phyloP scores from a whole-genome alignment of 176 grass and related monocot genomes.

The Dendrocalamus sinicus region DNA sequence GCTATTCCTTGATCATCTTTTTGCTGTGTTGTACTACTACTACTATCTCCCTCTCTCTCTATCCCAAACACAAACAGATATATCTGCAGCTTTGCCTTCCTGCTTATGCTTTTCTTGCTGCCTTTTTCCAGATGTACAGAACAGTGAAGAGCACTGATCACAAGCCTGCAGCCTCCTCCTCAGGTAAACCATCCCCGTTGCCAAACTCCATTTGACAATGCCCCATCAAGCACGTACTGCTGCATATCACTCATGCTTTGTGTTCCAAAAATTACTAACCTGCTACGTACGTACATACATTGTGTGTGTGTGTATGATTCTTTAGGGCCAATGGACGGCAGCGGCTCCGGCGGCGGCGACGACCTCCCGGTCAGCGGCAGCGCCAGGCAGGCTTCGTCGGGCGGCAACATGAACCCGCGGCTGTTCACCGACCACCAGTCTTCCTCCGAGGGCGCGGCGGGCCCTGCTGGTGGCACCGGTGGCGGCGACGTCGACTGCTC shows the following conservation, averaged over 20 bases:
- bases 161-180: conserved; percentile 77
- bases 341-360: conserved; percentile 59
- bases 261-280: neutral
- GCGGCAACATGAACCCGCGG: neutral
- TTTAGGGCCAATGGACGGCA: conserved; percentile 54
- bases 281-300: neutral
- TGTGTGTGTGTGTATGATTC: too few species aligned
- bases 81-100: conserved; percentile 49
- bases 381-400: neutral
- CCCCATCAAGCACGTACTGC: conserved; percentile 38
- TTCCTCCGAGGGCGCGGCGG: conserved; percentile 44
- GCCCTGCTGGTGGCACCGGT: conserved; percentile 5
- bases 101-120: conserved; percentile 43
- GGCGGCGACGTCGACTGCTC: conserved; percentile 50
- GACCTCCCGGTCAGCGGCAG: conserved; percentile 23
- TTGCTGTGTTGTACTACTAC: conserved; percentile 1
- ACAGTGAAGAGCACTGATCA: conserved; percentile 77
- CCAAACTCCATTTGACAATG: neutral
- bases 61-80: conserved; percentile 19
- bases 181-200: conserved; percentile 51
- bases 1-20: conserved; percentile 34
- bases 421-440: neutral
- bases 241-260: neutral
- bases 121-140: conserved; percentile 70
- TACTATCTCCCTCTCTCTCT: neutral